Conservation (phyloP, 352 stramenopile genomes). For the Saprolegnia diclina region DNA sequence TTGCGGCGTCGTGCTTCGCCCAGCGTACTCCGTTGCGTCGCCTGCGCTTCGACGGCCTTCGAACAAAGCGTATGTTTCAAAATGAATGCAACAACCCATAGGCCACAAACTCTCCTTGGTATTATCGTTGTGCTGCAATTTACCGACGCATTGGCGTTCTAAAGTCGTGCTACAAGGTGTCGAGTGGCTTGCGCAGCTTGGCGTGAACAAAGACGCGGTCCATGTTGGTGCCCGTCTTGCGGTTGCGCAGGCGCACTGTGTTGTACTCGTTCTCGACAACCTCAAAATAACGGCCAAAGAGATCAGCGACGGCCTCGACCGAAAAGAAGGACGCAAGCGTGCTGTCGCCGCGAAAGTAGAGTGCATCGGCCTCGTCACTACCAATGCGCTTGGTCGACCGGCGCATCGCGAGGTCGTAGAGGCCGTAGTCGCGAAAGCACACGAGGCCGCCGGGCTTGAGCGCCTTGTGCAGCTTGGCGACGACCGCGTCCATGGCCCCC, state of each 20-base stretch:
- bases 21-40: too few species aligned
- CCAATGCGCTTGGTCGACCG: constrained; percentile 63
- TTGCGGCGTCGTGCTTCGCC: too few species aligned
- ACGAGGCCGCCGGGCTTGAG: constrained; percentile 61
- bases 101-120: not conserved
- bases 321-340: constrained; percentile 80
- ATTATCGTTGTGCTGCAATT: too few species aligned
- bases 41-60: too few species aligned
- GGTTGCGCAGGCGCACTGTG: constrained; percentile 68
- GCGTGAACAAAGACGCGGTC: constrained; percentile 76
- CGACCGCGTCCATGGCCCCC: constrained; percentile 38
- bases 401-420: constrained; percentile 84
- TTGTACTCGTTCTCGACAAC: constrained; percentile 66
- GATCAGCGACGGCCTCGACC: constrained; percentile 38
- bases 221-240: constrained; percentile 63
- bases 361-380: constrained; percentile 26
- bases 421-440: constrained; percentile 82
- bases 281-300: constrained; percentile 46
- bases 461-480: constrained; percentile 52
- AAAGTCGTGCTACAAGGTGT: too few species aligned
- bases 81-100: too few species aligned
- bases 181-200: constrained; percentile 56
- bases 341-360: constrained; percentile 73
- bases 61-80: too few species aligned
- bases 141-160: too few species aligned